These are phyloP conservation scores for Didymella segeticola DNA, from an alignment of 2,329 filamentous ascomycete genomes.

Conservation along the genomic window DNA sequence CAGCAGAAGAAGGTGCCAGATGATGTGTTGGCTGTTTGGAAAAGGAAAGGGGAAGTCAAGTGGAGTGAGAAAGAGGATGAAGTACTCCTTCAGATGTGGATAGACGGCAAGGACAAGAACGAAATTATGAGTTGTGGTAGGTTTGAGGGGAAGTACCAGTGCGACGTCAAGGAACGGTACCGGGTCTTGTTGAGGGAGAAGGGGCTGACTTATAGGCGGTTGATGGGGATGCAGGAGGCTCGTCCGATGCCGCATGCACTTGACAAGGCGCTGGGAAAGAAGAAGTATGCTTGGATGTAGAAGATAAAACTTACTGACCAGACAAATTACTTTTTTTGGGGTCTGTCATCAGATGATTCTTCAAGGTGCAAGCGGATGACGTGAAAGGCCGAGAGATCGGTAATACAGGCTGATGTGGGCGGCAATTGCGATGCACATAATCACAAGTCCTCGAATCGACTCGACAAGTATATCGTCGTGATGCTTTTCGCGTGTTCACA, in stretches of 20 bases:
- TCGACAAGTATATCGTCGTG: not conserved
- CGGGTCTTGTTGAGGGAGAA: not conserved
- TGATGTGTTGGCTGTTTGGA: slow-evolving; percentile 3
- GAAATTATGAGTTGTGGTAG: not conserved
- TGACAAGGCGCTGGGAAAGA: not conserved
- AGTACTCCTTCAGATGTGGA: slow-evolving; percentile 7
- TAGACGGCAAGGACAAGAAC: not conserved
- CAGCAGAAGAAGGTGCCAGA: slow-evolving; percentile 11
- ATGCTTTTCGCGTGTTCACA: not conserved
- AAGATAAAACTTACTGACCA: no score
- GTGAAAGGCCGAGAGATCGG: not conserved
- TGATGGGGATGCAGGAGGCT: slow-evolving; percentile 3
- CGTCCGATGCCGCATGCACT: not conserved
- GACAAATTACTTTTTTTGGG: no score
- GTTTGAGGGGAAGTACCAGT: not conserved
- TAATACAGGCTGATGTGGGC: not conserved
- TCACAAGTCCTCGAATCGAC: not conserved
- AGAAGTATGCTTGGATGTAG: slow-evolving; percentile 4
- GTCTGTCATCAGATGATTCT: no score
- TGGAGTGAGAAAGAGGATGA: slow-evolving; percentile 16
- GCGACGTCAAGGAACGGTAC: slow-evolving; percentile 1
- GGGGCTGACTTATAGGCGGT: slow-evolving; percentile 4
- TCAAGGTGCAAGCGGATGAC: not conserved
- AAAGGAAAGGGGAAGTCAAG: not conserved
- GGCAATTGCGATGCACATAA: not conserved